phyloP scores from a whole-genome alignment of 2,329 filamentous ascomycete genomes.

The Nigrospora sphaerica region DNA sequence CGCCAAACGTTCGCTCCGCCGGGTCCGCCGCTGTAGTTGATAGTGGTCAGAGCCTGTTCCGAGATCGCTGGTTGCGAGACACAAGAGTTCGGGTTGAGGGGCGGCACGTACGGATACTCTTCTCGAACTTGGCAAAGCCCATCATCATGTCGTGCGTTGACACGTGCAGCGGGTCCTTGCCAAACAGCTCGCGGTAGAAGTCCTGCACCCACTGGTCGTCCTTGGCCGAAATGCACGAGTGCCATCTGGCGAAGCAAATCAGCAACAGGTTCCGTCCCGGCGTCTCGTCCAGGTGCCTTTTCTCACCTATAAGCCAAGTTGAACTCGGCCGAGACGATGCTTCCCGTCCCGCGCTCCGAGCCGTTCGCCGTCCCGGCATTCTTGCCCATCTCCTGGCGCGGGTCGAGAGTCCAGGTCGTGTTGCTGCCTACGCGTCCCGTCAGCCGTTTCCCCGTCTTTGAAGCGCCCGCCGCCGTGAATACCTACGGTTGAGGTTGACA shows the following conservation, averaged over 20 bases:
- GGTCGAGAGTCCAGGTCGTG: slow-evolving; percentile 76
- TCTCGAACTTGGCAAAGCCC: slow-evolving; percentile 57
- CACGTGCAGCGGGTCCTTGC: slow-evolving; percentile 49
- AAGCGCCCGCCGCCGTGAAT: no score
- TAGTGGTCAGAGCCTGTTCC: neutral
- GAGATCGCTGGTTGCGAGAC: no score
- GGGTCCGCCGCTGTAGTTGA: slow-evolving; percentile 52
- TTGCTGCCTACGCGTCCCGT: slow-evolving; percentile 35
- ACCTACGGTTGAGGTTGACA: slow-evolving; percentile 56
- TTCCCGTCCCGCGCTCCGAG: slow-evolving; percentile 67
- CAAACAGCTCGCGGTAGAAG: slow-evolving; percentile 57
- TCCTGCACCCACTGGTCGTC: slow-evolving; percentile 78
- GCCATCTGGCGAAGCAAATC: neutral
- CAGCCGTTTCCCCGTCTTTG: no score
- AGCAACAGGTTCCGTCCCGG: neutral
- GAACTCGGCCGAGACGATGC: slow-evolving; percentile 82
- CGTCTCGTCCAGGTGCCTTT: neutral
- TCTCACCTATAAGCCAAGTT: slow-evolving; percentile 71
- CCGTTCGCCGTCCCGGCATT: slow-evolving; percentile 44
- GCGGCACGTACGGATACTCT: slow-evolving; percentile 31
- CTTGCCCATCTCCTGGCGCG: slow-evolving; percentile 60
- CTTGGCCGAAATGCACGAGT: slow-evolving; percentile 54
- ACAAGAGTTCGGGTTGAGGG: no score
- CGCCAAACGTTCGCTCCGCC: slow-evolving; percentile 58
- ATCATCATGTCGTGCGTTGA: slow-evolving; percentile 52